Conservation (phyloP, 176 grass and related monocot genomes). For the Tillandsia fasciculata region DNA sequence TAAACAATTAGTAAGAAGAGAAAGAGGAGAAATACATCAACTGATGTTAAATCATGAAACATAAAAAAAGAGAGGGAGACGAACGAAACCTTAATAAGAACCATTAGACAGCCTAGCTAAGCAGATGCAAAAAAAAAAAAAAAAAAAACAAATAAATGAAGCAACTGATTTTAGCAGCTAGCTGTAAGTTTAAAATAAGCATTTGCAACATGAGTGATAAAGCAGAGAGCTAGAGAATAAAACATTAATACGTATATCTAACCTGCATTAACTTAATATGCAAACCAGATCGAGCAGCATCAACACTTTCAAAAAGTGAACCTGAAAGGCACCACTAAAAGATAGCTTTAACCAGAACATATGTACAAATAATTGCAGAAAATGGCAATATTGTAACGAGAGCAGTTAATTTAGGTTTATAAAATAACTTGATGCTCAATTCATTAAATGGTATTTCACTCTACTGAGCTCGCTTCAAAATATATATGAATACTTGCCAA, state of each 20-base stretch:
- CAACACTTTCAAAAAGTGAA: slow-evolving; percentile 60
- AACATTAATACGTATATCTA: slow-evolving; percentile 14
- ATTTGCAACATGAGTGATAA: background rate
- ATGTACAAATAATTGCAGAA: slow-evolving; percentile 7
- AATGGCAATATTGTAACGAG: slow-evolving; percentile 2
- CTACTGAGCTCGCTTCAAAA: slow-evolving; percentile 3
- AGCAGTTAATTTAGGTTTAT: slow-evolving; percentile 7
- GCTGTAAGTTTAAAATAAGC: background rate
- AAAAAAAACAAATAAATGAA: background rate
- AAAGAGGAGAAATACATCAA: background rate
- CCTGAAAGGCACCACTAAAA: slow-evolving; percentile 27
- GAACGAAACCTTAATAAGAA: background rate
- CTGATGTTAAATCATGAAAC: background rate
- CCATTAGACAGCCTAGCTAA: background rate
- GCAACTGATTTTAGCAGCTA: background rate
- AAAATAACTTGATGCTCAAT: background rate
- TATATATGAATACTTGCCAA: slow-evolving; percentile 39
- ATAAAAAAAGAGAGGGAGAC: background rate
- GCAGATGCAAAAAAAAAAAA: background rate
- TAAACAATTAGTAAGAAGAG: background rate
- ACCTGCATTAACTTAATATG: slow-evolving; percentile 93
- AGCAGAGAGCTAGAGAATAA: background rate
- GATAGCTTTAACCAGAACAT: background rate
- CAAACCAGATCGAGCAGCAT: slow-evolving; percentile 46
- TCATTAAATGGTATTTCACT: background rate